Evolutionary conservation across 2,329 filamentous ascomycete species (phyloP).

Genomic region (Fusarium floridanum): DNA sequence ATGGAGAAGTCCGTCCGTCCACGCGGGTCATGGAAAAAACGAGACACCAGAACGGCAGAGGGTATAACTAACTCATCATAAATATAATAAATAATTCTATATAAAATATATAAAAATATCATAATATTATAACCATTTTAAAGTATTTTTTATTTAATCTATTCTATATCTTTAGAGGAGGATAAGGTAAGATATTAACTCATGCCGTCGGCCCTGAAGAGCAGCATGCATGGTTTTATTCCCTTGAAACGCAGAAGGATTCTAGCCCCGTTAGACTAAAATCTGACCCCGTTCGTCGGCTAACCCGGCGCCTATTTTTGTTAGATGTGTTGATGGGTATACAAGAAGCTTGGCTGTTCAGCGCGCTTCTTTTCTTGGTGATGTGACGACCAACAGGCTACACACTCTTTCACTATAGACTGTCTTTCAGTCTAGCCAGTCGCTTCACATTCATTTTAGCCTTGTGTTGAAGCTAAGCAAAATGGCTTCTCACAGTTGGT

Average conservation of each 20-base stretch:
- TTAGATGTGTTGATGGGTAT: not conserved
- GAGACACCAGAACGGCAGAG: no score
- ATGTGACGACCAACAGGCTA: not conserved
- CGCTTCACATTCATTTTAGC: constrained; percentile 6
- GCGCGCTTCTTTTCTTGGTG: not conserved
- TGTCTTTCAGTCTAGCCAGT: constrained; percentile 7
- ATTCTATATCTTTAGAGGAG: no score
- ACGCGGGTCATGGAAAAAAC: no score
- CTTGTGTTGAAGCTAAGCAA: not conserved
- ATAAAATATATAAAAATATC: no score
- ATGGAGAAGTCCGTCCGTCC: not conserved
- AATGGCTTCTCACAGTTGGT: constrained; percentile 21
- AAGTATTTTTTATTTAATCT: no score
- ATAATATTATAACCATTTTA: no score
- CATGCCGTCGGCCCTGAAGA: no score
- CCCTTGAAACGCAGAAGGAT: constrained; percentile 12
- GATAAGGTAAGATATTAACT: no score
- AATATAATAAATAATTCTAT: no score
- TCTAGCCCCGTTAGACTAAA: not conserved
- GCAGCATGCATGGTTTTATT: not conserved
- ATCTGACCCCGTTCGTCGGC: not conserved
- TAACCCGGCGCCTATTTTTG: not conserved
- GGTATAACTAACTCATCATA: no score
- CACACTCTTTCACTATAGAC: constrained; percentile 5
- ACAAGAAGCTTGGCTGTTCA: not conserved